Base-by-base conservation (phyloP, 139 green algal species). In the Chlamydomonas asymmetrica region DNA sequence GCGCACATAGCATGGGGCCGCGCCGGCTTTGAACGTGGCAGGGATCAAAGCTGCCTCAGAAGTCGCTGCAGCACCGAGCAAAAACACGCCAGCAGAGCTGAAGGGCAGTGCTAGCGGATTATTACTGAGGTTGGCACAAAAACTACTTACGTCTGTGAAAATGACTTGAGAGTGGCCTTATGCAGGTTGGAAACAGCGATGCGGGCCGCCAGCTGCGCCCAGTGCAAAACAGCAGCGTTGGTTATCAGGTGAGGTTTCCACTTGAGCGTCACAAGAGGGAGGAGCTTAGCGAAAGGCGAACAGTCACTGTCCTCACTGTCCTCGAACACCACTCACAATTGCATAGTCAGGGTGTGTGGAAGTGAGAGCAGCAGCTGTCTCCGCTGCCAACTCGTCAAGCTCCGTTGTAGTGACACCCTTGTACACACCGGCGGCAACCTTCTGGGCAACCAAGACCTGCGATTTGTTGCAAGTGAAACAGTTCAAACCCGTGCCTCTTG, bases 151-250 rank as follows among this genome's bases (percentile, higher is more conserved):
- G 92, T 97, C 67, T 97, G 89, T 35, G 80, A 93, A 84, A 99
- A 99, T 31, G 89, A 97, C 88, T 99, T 99, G 29, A 94, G 71
- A 0, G 96, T 99, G 75, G 94, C 98, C 92, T 99, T 99, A 91
- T 99, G 96, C 68, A 99, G 84, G 89, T 99, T 99, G 56, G 96
- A 99, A 34, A 99, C 95, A 0, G 96, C 95, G 71, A 99, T 98
- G 34, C 96, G 87, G 4, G 96, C 96, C 16, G 96, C 96, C 3
- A 99, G 91, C 95, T 98, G 95, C 80, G 83, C 29, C 5, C 20
- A 35, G 40, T 27, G 27, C 32, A 56, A 6, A 56, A 54, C 23
- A 59, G 5, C 20, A 20, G 29, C 23, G 8, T 64, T 64, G 13
- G 57, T 27, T 50, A 31, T n/a, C 5, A 4, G 32, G 31, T 32